phyloP scores from a whole-genome alignment of 192 early-diverging fungal genomes.

The Backusella circina region DNA sequence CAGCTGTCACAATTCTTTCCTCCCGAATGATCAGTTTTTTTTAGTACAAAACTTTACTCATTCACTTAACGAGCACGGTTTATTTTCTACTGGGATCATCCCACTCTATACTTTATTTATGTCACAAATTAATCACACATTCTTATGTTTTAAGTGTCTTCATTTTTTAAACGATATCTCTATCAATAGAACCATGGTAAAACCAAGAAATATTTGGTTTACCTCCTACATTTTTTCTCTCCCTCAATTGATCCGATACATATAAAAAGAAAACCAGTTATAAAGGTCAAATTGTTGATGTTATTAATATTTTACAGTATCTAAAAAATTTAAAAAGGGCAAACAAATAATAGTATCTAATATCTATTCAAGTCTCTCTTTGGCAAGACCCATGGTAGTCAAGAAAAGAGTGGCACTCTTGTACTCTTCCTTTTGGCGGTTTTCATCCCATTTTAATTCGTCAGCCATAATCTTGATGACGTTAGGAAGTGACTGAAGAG shows the following conservation, averaged over 20 bases:
- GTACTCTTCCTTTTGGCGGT: slow-evolving; percentile 64
- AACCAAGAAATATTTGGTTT: background rate
- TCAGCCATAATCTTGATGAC: slow-evolving; percentile 90
- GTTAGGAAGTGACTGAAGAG: slow-evolving; percentile 78
- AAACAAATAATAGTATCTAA: background rate
- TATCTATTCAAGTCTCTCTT: background rate
- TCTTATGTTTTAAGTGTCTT: background rate
- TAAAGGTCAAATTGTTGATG: background rate
- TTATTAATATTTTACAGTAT: slow-evolving; percentile 6
- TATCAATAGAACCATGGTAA: background rate
- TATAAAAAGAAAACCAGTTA: background rate
- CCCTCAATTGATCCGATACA: background rate
- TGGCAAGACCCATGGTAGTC: slow-evolving; percentile 83
- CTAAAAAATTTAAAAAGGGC: background rate
- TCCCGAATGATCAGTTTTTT: too few species aligned
- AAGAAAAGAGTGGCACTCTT: slow-evolving; percentile 74
- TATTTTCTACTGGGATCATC: too few species aligned
- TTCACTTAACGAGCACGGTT: too few species aligned
- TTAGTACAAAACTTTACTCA: too few species aligned
- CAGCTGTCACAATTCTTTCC: too few species aligned
- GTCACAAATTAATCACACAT: background rate
- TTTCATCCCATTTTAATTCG: slow-evolving; percentile 77
- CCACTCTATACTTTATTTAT: background rate
- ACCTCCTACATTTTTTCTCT: background rate
- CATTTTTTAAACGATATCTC: background rate